Conservation (phyloP, 768 basidiomycete genomes). For the Gloeopeniophorella convolvens region DNA sequence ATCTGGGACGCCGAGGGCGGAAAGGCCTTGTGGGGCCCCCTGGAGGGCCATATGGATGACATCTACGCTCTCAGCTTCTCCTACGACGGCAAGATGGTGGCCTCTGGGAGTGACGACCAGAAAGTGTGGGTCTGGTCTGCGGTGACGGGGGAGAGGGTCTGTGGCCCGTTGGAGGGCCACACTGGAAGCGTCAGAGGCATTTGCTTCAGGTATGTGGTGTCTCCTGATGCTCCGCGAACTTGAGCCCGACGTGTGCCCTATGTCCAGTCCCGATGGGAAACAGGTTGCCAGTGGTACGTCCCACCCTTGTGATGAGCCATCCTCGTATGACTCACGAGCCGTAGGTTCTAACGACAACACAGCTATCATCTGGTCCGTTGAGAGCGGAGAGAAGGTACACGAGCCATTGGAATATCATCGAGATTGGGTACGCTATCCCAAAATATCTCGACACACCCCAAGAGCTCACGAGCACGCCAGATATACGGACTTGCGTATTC, state of each 20-base stretch:
- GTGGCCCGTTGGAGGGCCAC: slow-evolving; percentile 14
- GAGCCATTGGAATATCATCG: background rate
- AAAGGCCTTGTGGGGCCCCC: slow-evolving; percentile 7
- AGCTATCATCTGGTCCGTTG: slow-evolving; percentile 11
- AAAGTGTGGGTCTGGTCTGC: slow-evolving; percentile 13
- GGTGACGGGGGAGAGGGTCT: slow-evolving; percentile 6
- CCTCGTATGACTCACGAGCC: background rate
- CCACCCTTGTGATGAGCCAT: background rate
- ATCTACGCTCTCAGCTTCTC: slow-evolving; percentile 15
- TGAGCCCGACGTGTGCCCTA: background rate
- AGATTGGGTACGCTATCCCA: slow-evolving; percentile 1
- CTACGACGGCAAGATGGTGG: slow-evolving; percentile 14
- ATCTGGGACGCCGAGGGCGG: slow-evolving; percentile 18
- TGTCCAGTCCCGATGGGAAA: slow-evolving; percentile 10
- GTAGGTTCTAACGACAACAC: slow-evolving; percentile 7
- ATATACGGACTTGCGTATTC: slow-evolving; percentile 13
- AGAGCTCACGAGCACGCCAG: background rate
- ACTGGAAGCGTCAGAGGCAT: background rate
- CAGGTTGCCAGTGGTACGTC: slow-evolving; percentile 13
- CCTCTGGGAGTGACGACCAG: slow-evolving; percentile 15
- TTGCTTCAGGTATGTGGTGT: slow-evolving; percentile 8
- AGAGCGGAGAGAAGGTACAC: slow-evolving; percentile 1
- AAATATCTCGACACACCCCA: background rate
- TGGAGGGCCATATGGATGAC: slow-evolving; percentile 15
- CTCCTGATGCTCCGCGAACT: background rate